phyloP scores from a whole-genome alignment of 169 alveolate genomes.

The Miamiensis avidus region DNA sequence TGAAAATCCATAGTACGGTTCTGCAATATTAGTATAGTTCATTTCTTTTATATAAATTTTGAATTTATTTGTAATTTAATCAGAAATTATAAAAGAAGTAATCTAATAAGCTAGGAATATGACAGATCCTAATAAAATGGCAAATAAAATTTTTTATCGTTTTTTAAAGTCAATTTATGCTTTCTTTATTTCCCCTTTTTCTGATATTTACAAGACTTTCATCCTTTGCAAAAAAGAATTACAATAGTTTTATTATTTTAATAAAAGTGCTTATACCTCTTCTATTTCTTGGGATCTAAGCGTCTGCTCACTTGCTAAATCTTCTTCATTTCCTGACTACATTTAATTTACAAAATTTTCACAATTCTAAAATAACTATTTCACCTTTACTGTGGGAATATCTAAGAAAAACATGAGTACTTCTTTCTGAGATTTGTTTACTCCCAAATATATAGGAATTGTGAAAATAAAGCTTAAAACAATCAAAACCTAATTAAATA shows the following conservation, averaged over 20 bases:
- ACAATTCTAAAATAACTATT: conserved; percentile 20
- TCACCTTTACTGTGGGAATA: conserved; percentile 9
- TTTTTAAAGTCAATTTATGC: background rate
- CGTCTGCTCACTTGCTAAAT: conserved; percentile 11
- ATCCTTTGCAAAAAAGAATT: background rate
- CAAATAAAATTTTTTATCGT: background rate
- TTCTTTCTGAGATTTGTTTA: conserved; percentile 10
- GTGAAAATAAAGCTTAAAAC: background rate
- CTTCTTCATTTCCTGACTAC: conserved; percentile 33
- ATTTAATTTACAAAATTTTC: conserved; percentile 26
- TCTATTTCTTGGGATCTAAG: background rate
- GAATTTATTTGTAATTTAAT: no score
- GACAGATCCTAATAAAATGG: background rate
- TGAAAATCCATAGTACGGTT: background rate
- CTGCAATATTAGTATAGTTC: background rate
- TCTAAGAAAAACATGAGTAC: conserved; percentile 12
- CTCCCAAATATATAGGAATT: conserved; percentile 20
- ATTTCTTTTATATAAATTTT: background rate
- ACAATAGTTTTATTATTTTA: conserved; percentile 3
- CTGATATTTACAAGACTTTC: background rate
- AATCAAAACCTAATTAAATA: background rate
- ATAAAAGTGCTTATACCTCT: background rate
- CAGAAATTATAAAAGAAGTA: background rate
- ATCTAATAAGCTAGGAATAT: background rate
- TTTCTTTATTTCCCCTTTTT: background rate